These are phyloP conservation scores for Candida ficus DNA, from an alignment of 805 yeast species.

Conservation along the genomic window DNA sequence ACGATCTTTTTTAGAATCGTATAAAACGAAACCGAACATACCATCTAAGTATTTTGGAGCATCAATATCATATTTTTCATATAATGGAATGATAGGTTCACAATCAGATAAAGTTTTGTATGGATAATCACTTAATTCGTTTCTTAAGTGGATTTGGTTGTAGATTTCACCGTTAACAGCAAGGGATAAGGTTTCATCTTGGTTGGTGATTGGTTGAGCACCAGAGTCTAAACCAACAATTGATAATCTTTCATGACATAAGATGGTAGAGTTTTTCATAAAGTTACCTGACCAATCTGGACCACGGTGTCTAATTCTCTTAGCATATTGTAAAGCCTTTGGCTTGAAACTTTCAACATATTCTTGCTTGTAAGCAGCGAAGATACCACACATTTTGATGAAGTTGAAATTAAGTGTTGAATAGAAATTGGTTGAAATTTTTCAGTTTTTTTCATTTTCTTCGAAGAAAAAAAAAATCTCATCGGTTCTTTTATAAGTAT, in stretches of 20 bases:
- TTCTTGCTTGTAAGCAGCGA: slow-evolving; percentile 82
- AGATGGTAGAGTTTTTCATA: slow-evolving; percentile 70
- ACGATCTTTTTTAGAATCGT: slow-evolving; percentile 81
- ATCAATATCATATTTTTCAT: slow-evolving; percentile 78
- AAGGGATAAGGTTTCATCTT: slow-evolving; percentile 65
- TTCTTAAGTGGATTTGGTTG: slow-evolving; percentile 89
- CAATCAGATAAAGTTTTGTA: slow-evolving; percentile 91
- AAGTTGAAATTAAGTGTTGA: not conserved
- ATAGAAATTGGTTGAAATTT: not conserved
- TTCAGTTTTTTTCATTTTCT: not conserved
- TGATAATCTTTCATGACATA: slow-evolving; percentile 94
- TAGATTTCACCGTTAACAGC: slow-evolving; percentile 98
- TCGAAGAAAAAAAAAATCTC: not conserved
- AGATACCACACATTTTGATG: slow-evolving; percentile 88
- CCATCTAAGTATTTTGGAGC: slow-evolving; percentile 95
- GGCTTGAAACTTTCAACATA: slow-evolving; percentile 78
- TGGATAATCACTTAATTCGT: slow-evolving; percentile 62
- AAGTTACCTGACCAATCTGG: slow-evolving; percentile 98
- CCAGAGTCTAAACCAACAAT: slow-evolving; percentile 97
- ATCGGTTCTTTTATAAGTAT: not conserved
- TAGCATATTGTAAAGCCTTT: slow-evolving; percentile 84
- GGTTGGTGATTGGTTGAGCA: slow-evolving; percentile 91
- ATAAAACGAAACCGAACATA: slow-evolving; percentile 93
- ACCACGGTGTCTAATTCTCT: slow-evolving; percentile 96
- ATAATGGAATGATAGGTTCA: slow-evolving; percentile 94